Percentiles rank a stretch among this genome's conserved stretches.
Conservation (phyloP, 2,329 filamentous ascomycete species). For the Verticillium tricorpus region DNA sequence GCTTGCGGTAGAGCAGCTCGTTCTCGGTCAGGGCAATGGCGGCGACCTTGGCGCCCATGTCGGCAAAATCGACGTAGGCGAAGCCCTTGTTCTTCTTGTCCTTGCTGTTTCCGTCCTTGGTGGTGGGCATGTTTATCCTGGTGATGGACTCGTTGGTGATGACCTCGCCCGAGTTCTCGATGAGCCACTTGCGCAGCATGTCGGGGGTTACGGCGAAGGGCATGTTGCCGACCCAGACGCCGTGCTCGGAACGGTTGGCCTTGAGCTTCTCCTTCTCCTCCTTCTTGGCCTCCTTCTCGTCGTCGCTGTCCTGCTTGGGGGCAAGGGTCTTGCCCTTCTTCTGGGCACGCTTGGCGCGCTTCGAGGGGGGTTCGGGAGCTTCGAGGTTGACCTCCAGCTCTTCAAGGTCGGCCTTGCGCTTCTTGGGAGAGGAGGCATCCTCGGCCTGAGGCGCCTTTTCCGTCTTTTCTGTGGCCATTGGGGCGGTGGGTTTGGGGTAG, state of each 20-base stretch:
- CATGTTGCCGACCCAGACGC: conserved; percentile 95
- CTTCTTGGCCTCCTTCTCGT: conserved; percentile 32
- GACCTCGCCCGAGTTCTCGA: conserved; percentile 61
- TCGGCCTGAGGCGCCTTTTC: not conserved
- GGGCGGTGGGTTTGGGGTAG: not conserved
- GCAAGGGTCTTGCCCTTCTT: conserved; percentile 73
- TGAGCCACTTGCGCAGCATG: conserved; percentile 76
- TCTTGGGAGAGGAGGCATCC: conserved; percentile 40
- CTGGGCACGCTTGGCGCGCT: conserved; percentile 82
- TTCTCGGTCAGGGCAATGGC: conserved; percentile 85
- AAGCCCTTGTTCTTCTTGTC: conserved; percentile 77
- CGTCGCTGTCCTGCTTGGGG: conserved; percentile 35
- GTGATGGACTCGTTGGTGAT: conserved; percentile 71
- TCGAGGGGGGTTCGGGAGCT: conserved; percentile 91
- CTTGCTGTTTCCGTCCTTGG: conserved; percentile 32
- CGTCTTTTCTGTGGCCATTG: conserved; percentile 1
- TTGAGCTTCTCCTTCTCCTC: conserved; percentile 29
- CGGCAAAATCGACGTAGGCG: conserved; percentile 89
- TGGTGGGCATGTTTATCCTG: conserved; percentile 72
- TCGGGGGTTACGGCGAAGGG: conserved; percentile 74
- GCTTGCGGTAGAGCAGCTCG: conserved; percentile 67
- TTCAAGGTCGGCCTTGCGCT: conserved; percentile 66
- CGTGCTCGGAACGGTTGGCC: conserved; percentile 68
- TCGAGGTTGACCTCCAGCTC: conserved; percentile 87
- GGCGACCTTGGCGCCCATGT: conserved; percentile 63